Conservation (phyloP, 345 rosid species). For the Populus alba region DNA sequence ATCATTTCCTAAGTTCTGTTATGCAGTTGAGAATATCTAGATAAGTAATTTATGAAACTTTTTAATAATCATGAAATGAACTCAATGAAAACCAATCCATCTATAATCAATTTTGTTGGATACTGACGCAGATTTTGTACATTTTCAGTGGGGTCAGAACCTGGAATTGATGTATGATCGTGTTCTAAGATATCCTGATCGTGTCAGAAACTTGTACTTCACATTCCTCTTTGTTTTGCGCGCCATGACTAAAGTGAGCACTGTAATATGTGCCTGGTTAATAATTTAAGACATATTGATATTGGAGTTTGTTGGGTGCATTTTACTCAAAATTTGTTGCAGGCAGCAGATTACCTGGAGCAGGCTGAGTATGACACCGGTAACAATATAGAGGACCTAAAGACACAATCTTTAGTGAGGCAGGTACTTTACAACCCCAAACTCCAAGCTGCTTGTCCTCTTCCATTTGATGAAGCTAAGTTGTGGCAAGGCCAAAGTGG, state of each 20-base stretch:
- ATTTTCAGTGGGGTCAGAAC: slow-evolving; percentile 88
- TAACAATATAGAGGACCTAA: slow-evolving; percentile 73
- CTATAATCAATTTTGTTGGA: neutral
- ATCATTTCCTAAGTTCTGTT: neutral
- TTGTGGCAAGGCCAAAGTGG: slow-evolving; percentile 94
- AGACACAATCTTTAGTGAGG: slow-evolving; percentile 66
- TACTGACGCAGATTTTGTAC: neutral
- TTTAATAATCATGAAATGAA: neutral
- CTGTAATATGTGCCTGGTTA: neutral
- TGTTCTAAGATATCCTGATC: slow-evolving; percentile 78
- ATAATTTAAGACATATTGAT: neutral
- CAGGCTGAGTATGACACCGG: slow-evolving; percentile 88
- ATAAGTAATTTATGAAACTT: neutral
- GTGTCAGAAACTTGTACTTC: slow-evolving; percentile 84
- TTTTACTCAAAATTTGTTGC: neutral
- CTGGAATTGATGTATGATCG: slow-evolving; percentile 73
- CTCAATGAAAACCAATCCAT: neutral
- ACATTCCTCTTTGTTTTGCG: slow-evolving; percentile 87
- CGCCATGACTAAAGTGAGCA: slow-evolving; percentile 77
- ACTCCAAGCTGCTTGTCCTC: slow-evolving; percentile 87
- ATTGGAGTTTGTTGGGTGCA: neutral
- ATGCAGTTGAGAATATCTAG: neutral
- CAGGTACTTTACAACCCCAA: slow-evolving; percentile 69
- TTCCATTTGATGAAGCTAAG: slow-evolving; percentile 96
- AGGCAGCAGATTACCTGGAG: slow-evolving; percentile 43